Evolutionary conservation across 2,329 filamentous ascomycete genomes (phyloP), one percentile per base, ranked within the genome.

Genomic region (Teratosphaeria gauchensis): DNA sequence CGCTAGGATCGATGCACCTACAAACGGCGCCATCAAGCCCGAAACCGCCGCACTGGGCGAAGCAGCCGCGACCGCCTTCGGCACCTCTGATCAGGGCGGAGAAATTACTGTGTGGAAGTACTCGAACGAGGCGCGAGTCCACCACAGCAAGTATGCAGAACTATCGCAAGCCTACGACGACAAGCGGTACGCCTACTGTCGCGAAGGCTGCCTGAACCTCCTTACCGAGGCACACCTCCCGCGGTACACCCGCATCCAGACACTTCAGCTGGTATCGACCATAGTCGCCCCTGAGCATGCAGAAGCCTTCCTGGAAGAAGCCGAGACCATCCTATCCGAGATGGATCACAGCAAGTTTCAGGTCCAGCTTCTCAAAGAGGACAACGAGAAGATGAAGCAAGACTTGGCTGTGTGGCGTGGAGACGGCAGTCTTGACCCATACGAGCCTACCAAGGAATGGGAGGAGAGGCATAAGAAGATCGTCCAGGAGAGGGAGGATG

Each of bases 41-140:
- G 33, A 38, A 16, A 38, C 33, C 33, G 33, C 33, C 33, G 33
- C 9, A 16, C 14, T 8, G 14, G 33, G 14, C 6, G 33, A 38
- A 38, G 33, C 33, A 16, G 14, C 33, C 33, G 33, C 33, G 9
- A 38, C 14, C 14, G 4, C 7, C 52, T 54, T 9, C 11, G 52
- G 52, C n/a, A n/a, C 30, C 52, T n/a, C 52, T 28, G 52, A 11
- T 11, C 21, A n/a, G 28, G 6, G 11, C 19, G 30, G 16, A 42
- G 53, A 14, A 30, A 9, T 31, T 12, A 42, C 53, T 19, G 30
- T n/a, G 21, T 8, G 11, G 9, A n/a, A 55, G 30, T 55, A 46
- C 53, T 55, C 53, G n/a, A 55, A 55, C 53, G 53, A 55, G 53
- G 53, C 53, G 4, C 30, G 53, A 9, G 53, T 55, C 8, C 21